Conservation (phyloP, 2,329 filamentous ascomycete species). For the Fusarium drepaniforme region DNA sequence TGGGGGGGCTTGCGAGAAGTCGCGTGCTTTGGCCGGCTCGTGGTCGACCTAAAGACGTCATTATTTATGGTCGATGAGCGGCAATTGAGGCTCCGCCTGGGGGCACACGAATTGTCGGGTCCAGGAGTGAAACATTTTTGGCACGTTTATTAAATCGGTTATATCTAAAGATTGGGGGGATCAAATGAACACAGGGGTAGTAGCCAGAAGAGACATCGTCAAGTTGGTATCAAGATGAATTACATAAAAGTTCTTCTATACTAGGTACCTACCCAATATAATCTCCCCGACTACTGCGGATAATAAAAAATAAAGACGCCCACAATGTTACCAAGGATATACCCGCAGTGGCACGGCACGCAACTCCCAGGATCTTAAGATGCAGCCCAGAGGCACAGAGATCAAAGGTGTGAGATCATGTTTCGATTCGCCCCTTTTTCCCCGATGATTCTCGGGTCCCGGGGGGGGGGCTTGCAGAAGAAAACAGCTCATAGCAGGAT, state of each 20-base stretch:
- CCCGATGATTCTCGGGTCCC: background rate
- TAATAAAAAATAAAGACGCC: background rate
- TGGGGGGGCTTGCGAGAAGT: constrained; percentile 1
- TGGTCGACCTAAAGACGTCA: constrained; percentile 26
- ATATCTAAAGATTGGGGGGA: background rate
- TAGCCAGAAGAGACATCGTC: background rate
- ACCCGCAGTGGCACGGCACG: background rate
- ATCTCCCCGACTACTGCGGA: background rate
- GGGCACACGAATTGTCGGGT: constrained; percentile 14
- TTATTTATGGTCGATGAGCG: constrained; percentile 16
- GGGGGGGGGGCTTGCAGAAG: background rate
- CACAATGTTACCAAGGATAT: background rate
- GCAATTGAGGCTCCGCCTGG: constrained; percentile 17
- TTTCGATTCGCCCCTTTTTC: background rate
- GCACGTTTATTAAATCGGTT: background rate
- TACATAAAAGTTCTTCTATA: background rate
- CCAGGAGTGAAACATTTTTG: constrained; percentile 9
- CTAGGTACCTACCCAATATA: background rate
- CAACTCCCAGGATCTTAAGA: background rate
- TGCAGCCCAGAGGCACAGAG: constrained; percentile 12
- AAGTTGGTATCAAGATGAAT: background rate
- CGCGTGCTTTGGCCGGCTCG: constrained; percentile 14
- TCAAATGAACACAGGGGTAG: background rate
- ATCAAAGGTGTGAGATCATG: background rate
- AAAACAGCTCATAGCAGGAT: background rate